These are phyloP conservation scores for Lentinula sp. DNA, from an alignment of 768 basidiomycete genomes.

Conservation along the genomic window DNA sequence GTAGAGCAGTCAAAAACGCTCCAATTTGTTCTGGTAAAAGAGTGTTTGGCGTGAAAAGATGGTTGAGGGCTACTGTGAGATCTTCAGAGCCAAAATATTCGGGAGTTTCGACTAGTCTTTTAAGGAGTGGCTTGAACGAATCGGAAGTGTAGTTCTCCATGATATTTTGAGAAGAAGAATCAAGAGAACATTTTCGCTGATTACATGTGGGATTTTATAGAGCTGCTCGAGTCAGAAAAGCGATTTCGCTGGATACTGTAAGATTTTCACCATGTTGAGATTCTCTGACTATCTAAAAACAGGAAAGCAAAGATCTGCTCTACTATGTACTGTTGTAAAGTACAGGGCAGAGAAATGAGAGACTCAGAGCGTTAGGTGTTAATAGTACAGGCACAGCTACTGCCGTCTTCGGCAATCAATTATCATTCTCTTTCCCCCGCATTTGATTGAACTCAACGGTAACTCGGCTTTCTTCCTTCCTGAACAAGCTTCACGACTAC, in stretches of 20 bases:
- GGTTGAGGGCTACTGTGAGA: conserved; percentile 65
- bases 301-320: no score
- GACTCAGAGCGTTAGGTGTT: not conserved
- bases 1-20: conserved; percentile 83
- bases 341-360: no score
- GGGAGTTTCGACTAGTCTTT: conserved; percentile 74
- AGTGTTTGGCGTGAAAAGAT: conserved; percentile 62
- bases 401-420: not conserved
- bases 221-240: not conserved
- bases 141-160: conserved; percentile 18
- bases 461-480: not conserved
- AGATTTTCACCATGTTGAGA: not conserved
- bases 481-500: not conserved
- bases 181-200: not conserved
- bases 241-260: not conserved
- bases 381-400: no score
- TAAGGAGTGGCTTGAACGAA: conserved; percentile 73
- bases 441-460: not conserved
- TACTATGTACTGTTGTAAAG: no score
- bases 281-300: no score
- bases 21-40: conserved; percentile 75
- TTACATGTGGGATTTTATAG: not conserved
- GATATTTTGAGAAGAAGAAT: not conserved
- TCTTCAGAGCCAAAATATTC: conserved; percentile 79
- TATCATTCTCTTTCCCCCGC: not conserved